Evolutionary conservation across 768 basidiomycete genomes (phyloP), one percentile per base, ranked within the genome.

Genomic region (Russula lepida): DNA sequence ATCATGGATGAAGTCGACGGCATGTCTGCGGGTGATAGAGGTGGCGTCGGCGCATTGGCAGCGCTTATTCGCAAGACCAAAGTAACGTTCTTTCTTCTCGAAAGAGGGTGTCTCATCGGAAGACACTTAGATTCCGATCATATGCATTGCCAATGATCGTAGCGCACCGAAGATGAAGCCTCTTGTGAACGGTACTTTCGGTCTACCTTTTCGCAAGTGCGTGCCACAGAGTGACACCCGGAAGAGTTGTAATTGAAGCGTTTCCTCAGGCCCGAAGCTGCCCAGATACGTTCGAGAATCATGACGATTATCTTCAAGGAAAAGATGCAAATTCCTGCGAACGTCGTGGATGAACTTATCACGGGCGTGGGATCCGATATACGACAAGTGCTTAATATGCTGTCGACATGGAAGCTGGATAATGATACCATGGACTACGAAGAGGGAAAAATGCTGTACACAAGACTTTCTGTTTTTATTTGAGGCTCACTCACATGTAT

Each of bases 1-100:
- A 98, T 99, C 70, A 98, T 99, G 95, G 97, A 99, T 69, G 97
- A 99, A 71, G 95, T 98, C 2, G 97, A 99, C 66, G 97, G 97
- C 1, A 99, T 98, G 95, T 95, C 93, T 6, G 90, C 91, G 3
- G 97, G 97, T 19, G 97, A 99, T 73, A 81, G 97, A 48, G 97
- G 97, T 17, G 97, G 97, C 58, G 91, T 98, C 1, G 95, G 92
- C 25, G 97, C 97, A 6, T 71, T 99, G 66, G 92, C 92, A 60
- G 85, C 85, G 0, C 69, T 99, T 63, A 95, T 99, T 67, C 93
- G 88, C 76, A 98, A 95, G 78, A 88, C 89, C 23, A 92, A 88
- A 78, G 93, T 90, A 27, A 35, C 23, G n/a, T 46, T 12, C 21
- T 25, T 13, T 41, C 32, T 9, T n/a, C 17, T 37, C 35, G 25